Percentiles rank a stretch among this genome's conserved stretches.
Conservation (phyloP, 176 grass and related monocot species). For the Coix lacrymajobi region DNA sequence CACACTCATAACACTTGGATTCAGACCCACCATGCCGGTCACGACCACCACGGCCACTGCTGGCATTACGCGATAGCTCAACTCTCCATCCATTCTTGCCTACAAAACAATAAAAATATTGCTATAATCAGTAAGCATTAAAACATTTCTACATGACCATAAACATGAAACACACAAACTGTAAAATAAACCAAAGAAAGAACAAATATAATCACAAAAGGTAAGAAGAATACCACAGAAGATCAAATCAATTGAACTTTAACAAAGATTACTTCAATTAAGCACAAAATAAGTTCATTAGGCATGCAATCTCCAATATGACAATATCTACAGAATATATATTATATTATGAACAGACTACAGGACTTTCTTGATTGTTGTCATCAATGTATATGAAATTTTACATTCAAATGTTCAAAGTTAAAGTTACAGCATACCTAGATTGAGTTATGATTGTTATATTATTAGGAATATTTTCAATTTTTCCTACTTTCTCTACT, state of each 20-base stretch:
- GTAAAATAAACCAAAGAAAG: not conserved
- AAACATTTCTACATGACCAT: not conserved
- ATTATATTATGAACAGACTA: not conserved
- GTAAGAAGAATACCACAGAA: not conserved
- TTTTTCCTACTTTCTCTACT: not conserved
- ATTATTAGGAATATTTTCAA: not conserved
- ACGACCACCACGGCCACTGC: constrained; percentile 50
- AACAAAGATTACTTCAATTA: not conserved
- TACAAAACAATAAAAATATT: constrained; percentile 7
- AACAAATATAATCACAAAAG: not conserved
- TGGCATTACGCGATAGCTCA: constrained; percentile 60
- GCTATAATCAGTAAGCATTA: not conserved
- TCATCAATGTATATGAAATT: not conserved
- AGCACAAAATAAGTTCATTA: not conserved
- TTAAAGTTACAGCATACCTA: not conserved
- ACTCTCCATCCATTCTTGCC: constrained; percentile 91
- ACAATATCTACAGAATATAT: not conserved
- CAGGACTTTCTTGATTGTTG: not conserved
- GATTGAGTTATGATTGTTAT: not conserved
- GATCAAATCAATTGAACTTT: not conserved
- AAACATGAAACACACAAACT: not conserved
- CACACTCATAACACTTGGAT: constrained; percentile 86
- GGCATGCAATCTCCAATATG: not conserved
- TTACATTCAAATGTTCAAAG: not conserved
- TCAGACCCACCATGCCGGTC: constrained; percentile 52